These are phyloP conservation scores for Hypoxylon subgilvum DNA, from an alignment of 495 filamentous ascomycete genomes.

Conservation along the genomic window DNA sequence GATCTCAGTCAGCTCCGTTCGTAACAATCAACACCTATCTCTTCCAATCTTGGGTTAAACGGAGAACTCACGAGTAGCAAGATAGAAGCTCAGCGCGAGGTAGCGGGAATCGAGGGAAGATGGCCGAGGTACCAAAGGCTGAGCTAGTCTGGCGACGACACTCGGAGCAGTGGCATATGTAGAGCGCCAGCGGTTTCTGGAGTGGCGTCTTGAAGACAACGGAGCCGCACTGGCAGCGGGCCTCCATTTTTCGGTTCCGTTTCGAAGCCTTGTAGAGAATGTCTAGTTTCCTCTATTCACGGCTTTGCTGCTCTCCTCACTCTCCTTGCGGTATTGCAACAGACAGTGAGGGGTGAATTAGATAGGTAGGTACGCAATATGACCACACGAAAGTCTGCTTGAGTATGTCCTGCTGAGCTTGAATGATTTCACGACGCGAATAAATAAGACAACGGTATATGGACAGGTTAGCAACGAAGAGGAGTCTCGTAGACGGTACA, in stretches of 20 bases:
- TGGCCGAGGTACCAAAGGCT: slow-evolving; percentile 71
- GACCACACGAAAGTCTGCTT: too few relatives aligned
- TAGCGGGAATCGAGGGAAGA: slow-evolving; percentile 66
- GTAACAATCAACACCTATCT: too few relatives aligned
- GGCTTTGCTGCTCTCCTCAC: background rate
- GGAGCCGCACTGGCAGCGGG: slow-evolving; percentile 67
- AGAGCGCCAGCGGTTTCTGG: slow-evolving; percentile 61
- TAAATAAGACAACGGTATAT: too few relatives aligned
- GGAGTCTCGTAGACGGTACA: too few relatives aligned
- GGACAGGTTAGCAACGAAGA: too few relatives aligned
- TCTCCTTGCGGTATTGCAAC: background rate
- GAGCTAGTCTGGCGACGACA: slow-evolving; percentile 70
- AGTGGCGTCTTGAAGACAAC: slow-evolving; percentile 66
- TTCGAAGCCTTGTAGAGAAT: background rate
- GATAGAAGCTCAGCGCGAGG: slow-evolving; percentile 51
- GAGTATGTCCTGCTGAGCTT: too few relatives aligned
- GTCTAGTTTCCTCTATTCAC: background rate
- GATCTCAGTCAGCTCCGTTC: slow-evolving; percentile 1
- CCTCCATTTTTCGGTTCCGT: slow-evolving; percentile 53
- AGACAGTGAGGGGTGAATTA: background rate
- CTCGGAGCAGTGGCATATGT: slow-evolving; percentile 72
- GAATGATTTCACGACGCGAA: too few relatives aligned
- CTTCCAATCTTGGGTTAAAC: too few relatives aligned
- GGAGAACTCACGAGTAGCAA: slow-evolving; percentile 53
- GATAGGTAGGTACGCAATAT: too few relatives aligned